Conservation (phyloP, 2,329 filamentous ascomycete species). For the Zymoseptoria crescenta region DNA sequence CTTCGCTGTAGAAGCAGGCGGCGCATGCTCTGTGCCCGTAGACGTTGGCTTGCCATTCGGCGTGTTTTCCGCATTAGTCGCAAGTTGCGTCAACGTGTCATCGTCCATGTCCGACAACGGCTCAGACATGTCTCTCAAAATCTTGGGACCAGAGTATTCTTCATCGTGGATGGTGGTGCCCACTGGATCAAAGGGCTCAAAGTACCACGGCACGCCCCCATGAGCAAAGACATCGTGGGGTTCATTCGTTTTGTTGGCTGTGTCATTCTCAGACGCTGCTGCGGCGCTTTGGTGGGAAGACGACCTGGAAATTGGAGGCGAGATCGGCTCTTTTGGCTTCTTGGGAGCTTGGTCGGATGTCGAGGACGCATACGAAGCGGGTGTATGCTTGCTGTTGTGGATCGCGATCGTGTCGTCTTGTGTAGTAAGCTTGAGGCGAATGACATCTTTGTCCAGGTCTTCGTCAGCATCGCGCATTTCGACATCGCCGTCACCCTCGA, state of each 20-base stretch:
- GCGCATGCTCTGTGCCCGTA: not conserved
- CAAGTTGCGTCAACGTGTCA: slow-evolving; percentile 65
- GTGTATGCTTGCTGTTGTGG: slow-evolving; percentile 13
- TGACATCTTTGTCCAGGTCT: slow-evolving; percentile 18
- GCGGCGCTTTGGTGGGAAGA: slow-evolving; percentile 11
- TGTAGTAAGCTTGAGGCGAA: slow-evolving; percentile 17
- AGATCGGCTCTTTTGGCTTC: slow-evolving; percentile 27
- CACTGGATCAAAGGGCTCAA: slow-evolving; percentile 67
- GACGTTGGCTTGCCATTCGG: slow-evolving; percentile 7
- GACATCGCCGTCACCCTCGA: slow-evolving; percentile 20
- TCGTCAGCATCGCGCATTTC: slow-evolving; percentile 28
- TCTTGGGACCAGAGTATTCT: slow-evolving; percentile 63
- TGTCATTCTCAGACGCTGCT: slow-evolving; percentile 9
- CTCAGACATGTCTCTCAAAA: slow-evolving; percentile 68
- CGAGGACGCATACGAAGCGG: slow-evolving; percentile 19
- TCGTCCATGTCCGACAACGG: slow-evolving; percentile 81
- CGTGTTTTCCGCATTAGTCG: slow-evolving; percentile 13
- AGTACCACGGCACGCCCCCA: slow-evolving; percentile 83
- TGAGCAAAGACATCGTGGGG: slow-evolving; percentile 43
- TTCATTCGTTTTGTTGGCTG: slow-evolving; percentile 16
- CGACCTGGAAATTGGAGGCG: slow-evolving; percentile 27
- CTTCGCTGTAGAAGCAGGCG: not conserved
- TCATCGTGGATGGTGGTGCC: slow-evolving; percentile 76
- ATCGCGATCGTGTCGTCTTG: slow-evolving; percentile 13
- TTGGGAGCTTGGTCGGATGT: slow-evolving; percentile 7